Base-by-base conservation (phyloP, 148 eudicot species). In the Pouteria glomerata region DNA sequence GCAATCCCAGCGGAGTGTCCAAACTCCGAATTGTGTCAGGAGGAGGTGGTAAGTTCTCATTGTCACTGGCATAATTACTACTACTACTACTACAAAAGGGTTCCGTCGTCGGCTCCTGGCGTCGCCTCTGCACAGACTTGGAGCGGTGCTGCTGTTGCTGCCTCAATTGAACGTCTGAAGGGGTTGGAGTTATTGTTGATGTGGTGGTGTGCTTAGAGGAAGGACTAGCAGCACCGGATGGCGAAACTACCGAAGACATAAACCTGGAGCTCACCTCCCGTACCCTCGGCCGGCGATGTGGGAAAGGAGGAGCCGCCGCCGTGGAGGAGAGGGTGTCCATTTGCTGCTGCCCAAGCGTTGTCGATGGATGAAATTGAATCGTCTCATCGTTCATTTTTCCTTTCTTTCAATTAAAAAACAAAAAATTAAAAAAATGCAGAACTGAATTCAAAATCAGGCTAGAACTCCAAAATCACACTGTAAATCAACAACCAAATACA, bases 231-330 rank as follows among this genome's bases (percentile, higher is more conserved):
- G 74, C 34, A 10, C 84, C 67, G 41, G 85, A 75, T 3, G 89
- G 57, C 15, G 80, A 70, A 5, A 74, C 60, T 53, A 76, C 58
- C 48, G 97, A 85, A 14, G 97, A 85, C 97, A 88, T 92, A 72
- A 89, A 92, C 23, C 97, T 73, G 11, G 97, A 89, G 70, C 96
- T 89, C 0, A 92, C 96, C 68, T 92, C 96, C 27, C 97, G 71
- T 39, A 86, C 97, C 78, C 97, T 78, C 23, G 90, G 93, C 8
- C 91, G 85, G 7, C 91, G 96, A 2, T 86, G 83, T 4, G 55
- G 78, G n/a, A 82, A 81, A 24, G 88, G 82, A 19, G 78, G 63
- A 12, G 67, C 34, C 18, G 58, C 76, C 48, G 76, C 21, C 44
- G 44, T 5, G 44, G 44, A n/a, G n/a, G n/a, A n/a, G n/a, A n/a